Conservation (phyloP, 2,329 filamentous ascomycete genomes). For the Albophoma yamanashiensis region DNA sequence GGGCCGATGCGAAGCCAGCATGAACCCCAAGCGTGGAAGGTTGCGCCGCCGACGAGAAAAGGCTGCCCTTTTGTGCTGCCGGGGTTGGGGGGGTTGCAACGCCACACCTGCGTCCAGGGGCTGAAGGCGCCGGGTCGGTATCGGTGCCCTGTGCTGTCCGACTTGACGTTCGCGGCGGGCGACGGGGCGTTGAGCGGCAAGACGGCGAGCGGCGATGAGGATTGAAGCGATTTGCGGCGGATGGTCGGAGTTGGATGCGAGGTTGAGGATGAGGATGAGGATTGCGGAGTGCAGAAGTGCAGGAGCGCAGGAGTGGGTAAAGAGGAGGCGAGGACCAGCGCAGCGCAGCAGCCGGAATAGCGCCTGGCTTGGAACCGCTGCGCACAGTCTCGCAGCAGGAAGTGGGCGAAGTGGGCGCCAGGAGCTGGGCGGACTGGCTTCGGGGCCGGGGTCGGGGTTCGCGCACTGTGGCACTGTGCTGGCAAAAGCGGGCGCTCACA, state of each 20-base stretch:
- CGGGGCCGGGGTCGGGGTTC: not conserved
- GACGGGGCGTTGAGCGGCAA: not conserved
- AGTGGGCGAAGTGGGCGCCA: not conserved
- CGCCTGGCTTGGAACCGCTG: not conserved
- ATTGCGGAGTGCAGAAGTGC: conserved; percentile 9
- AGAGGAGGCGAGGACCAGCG: conserved; percentile 5
- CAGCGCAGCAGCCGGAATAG: not conserved
- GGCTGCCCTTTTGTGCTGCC: not conserved
- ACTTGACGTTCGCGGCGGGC: not conserved
- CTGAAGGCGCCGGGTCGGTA: not conserved
- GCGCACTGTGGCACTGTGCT: not conserved
- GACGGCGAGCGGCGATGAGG: conserved; percentile 2
- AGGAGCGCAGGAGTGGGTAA: conserved; percentile 2
- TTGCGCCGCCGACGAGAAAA: not conserved
- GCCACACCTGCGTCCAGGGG: not conserved
- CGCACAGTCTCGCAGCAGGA: not conserved
- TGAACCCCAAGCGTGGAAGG: not conserved
- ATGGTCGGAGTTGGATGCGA: not conserved
- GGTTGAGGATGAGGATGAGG: conserved; percentile 1
- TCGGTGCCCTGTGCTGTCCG: not conserved
- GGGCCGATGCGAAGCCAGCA: not conserved
- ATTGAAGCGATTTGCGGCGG: not conserved
- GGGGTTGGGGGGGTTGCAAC: not conserved
- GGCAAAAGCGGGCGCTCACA: not conserved
- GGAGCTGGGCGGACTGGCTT: not conserved